A percentile compares a stretch with the other conserved stretches of the same genome.
Conservation (phyloP, 2,329 filamentous ascomycete species). For the Fusarium oligoseptatum region DNA sequence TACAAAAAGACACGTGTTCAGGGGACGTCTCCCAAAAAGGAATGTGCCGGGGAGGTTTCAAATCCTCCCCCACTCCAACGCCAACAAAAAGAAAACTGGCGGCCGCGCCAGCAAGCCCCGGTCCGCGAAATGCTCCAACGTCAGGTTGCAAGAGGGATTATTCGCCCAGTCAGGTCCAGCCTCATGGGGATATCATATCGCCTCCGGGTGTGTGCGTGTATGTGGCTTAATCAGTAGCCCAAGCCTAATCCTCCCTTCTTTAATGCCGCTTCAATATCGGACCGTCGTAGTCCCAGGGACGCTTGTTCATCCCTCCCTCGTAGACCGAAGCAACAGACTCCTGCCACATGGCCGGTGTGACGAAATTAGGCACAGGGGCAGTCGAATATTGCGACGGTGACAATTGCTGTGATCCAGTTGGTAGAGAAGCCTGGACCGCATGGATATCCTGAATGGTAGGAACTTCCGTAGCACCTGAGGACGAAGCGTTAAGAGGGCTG, state of each 20-base stretch:
- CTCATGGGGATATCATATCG: constrained; percentile 19
- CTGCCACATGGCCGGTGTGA: constrained; percentile 81
- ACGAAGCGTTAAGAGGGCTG: constrained; percentile 66
- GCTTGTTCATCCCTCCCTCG: constrained; percentile 68
- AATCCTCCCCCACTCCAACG: constrained; percentile 1
- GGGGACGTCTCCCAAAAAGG: background rate
- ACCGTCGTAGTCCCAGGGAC: constrained; percentile 70
- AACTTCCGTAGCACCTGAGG: constrained; percentile 67
- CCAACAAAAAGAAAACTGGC: constrained; percentile 4
- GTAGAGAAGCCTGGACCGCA: constrained; percentile 60
- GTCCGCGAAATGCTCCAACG: background rate
- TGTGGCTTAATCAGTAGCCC: constrained; percentile 15
- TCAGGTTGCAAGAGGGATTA: background rate
- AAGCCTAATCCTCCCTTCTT: constrained; percentile 5
- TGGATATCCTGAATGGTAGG: constrained; percentile 67
- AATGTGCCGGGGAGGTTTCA: constrained; percentile 14
- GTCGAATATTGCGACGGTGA: constrained; percentile 66
- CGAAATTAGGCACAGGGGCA: constrained; percentile 68
- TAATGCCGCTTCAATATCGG: constrained; percentile 51
- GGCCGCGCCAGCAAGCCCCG: background rate
- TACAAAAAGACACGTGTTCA: constrained; percentile 12
- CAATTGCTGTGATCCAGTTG: constrained; percentile 60
- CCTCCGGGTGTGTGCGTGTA: constrained; percentile 5
- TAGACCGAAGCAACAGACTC: constrained; percentile 78
- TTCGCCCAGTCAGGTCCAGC: constrained; percentile 24